Conservation (phyloP, 495 filamentous ascomycete species). For the Letharia lupina region DNA sequence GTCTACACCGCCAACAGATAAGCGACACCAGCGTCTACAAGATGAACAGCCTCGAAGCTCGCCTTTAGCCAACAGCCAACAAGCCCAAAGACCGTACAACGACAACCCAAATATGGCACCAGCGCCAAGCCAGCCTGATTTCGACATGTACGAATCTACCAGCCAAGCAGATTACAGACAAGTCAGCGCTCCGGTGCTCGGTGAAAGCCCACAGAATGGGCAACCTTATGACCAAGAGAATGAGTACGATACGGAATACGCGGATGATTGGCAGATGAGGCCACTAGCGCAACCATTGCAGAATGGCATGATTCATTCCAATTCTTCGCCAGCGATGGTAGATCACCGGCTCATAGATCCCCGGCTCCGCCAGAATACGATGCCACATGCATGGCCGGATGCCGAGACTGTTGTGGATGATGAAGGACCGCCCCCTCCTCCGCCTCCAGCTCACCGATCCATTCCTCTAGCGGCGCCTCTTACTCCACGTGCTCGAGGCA, state of each 20-base stretch:
- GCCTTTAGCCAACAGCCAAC: conserved; percentile 2
- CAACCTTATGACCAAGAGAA: not conserved
- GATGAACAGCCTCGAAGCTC: conserved; percentile 2
- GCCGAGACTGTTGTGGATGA: conserved; percentile 32
- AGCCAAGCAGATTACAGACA: not conserved
- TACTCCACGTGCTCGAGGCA: conserved; percentile 27
- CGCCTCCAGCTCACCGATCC: conserved; percentile 38
- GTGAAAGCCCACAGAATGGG: conserved; percentile 3
- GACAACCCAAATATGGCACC: not conserved
- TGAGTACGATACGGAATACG: not conserved
- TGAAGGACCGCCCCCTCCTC: conserved; percentile 41
- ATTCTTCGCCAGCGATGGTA: conserved; percentile 19
- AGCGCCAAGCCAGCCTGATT: not conserved
- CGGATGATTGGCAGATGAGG: conserved; percentile 9
- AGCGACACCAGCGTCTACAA: conserved; percentile 8
- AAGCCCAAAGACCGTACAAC: not conserved
- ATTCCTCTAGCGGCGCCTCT: conserved; percentile 41
- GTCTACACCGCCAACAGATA: conserved; percentile 6
- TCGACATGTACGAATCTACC: not conserved
- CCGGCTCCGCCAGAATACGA: conserved; percentile 9
- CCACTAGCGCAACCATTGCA: conserved; percentile 10
- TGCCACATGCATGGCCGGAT: not conserved
- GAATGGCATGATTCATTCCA: conserved; percentile 11
- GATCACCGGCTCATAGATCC: conserved; percentile 17
- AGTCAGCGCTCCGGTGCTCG: not conserved